These are phyloP conservation scores for Zygnema cylindricum DNA, from an alignment of 139 green algal species.

Conservation along the genomic window DNA sequence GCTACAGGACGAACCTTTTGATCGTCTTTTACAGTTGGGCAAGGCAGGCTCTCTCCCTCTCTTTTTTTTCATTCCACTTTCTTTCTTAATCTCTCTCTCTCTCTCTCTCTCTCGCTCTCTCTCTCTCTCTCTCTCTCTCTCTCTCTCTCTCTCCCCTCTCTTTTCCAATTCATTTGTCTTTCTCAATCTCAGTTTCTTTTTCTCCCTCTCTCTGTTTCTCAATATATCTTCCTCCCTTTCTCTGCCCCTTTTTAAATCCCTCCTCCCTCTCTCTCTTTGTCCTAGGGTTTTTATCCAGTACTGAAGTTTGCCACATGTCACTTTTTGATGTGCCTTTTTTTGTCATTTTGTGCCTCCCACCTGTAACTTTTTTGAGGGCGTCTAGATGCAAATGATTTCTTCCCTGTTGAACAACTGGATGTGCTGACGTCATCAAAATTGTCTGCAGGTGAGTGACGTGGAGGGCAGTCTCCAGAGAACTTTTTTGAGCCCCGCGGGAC, in stretches of 20 bases:
- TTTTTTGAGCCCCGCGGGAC: constrained; percentile 57
- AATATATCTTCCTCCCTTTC: not conserved
- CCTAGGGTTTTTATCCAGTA: not conserved
- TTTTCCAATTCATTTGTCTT: not conserved
- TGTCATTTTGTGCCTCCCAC: not conserved
- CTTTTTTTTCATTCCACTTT: not conserved
- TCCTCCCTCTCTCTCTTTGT: not conserved
- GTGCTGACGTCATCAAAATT: not conserved
- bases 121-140: not conserved
- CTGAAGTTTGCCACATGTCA: not conserved
- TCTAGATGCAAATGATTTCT: not conserved
- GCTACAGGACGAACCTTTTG: constrained; percentile 9
- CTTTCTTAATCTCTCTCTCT: no score
- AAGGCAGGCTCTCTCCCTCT: not conserved
- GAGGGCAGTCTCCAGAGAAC: constrained; percentile 47
- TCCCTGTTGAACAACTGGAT: not conserved
- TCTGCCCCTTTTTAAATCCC: not conserved
- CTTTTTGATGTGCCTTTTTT: not conserved
- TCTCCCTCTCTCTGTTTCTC: not conserved
- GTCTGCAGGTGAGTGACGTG: constrained; percentile 52
- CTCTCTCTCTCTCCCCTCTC: not conserved
- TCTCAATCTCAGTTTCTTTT: no score
- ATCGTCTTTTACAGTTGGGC: not conserved
- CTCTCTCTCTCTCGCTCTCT: not conserved
- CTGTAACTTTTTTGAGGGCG: not conserved